Base-by-base conservation (phyloP, 2,329 filamentous ascomycete genomes). In the Xylariaceae sp. region DNA sequence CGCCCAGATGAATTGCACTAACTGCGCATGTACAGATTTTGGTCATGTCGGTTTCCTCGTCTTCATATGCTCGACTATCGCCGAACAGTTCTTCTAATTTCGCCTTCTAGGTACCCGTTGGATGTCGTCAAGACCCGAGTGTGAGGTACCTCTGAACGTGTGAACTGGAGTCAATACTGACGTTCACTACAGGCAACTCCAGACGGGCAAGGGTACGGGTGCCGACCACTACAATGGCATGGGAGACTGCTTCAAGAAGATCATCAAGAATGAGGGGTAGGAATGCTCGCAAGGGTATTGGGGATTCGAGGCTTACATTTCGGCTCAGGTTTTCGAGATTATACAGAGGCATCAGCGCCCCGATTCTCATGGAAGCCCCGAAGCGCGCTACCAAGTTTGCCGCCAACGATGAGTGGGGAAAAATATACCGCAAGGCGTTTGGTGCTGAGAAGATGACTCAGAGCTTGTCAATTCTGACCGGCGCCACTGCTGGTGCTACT, bases 101-200 rank as follows among this genome's bases (percentile, higher is more conserved):
- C 38, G 44, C 44, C 55, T 4, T 16, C 28, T 64, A 96, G 90
- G 93, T 98, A 98, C 74, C 93, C 93, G 55, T 77, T 98, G 66
- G 93, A 98, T 66, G 93, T 98, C 44, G 89, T 97, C 67, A 97
- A 97, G 79, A 97, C 93, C 52, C 79, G 91, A 84, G 86, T 95
- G 87, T 93, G 79, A 78, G 83, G 30, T n/a, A 32, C 13, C 22
- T 6, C 30, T n/a, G 30, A 32, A 7, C 30, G 30, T 7, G 15
- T 7, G 6, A 17, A 17, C 30, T 7, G 8, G 4, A 17, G 8
- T n/a, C 30, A 7, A 17, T 17, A 17, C 30, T 32, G 30, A 32
- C 30, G 4, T 17, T n/a, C 6, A 32, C 30, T 47, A 48, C 59
- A 95, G 87, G 65, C 90, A 96, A 69, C 76, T 96, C 43, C 90